Percentiles rank a stretch among this genome's conserved stretches.
phyloP scores from a whole-genome alignment of 2,329 filamentous ascomycete species.

The Colletotrichum navitas region DNA sequence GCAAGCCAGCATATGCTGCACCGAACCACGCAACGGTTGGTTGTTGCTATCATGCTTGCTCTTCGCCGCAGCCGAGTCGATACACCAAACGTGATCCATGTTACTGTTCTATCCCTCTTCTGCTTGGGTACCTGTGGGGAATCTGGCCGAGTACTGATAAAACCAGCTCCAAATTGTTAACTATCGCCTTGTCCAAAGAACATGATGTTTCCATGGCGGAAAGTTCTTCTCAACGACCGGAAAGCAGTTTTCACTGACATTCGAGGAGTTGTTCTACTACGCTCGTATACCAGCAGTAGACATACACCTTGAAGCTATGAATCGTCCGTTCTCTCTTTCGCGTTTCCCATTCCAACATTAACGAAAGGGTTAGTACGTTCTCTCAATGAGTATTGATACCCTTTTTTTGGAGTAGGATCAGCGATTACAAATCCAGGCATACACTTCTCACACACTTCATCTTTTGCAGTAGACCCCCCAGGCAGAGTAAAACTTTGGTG shows the following conservation, averaged over 20 bases:
- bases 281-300: neutral
- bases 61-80: neutral
- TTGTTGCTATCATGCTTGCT: neutral
- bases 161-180: neutral
- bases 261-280: neutral
- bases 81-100: neutral
- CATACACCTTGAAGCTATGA: neutral
- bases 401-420: neutral
- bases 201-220: neutral
- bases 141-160: neutral
- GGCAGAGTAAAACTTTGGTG: neutral
- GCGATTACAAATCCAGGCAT: neutral
- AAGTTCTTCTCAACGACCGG: neutral
- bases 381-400: neutral
- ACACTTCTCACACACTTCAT: neutral
- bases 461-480: neutral
- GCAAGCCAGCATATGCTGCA: too few species aligned
- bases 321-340: neutral
- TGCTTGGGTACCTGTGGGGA: neutral
- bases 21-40: too few species aligned
- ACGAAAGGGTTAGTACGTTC: neutral
- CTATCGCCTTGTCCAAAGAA: neutral
- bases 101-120: neutral
- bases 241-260: neutral
- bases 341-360: neutral